These are phyloP conservation scores for Tetracladium setigerum DNA, from an alignment of 495 filamentous ascomycete species.

Conservation along the genomic window DNA sequence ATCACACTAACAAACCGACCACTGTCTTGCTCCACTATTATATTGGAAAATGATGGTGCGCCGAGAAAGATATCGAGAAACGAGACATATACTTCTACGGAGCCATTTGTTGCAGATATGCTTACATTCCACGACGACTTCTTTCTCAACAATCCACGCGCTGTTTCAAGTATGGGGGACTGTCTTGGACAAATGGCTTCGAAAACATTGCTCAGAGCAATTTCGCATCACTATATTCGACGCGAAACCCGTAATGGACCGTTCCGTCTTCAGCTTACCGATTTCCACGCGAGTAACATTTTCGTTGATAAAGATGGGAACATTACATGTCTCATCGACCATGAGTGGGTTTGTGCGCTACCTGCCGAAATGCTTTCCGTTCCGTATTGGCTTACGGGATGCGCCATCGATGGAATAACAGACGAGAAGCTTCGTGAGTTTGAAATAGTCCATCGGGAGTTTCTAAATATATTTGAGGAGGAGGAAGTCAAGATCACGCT, in stretches of 20 bases:
- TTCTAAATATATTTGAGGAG: conserved; percentile 15
- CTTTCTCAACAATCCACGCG: conserved; percentile 29
- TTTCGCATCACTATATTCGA: conserved; percentile 22
- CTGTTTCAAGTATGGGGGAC: conserved; percentile 23
- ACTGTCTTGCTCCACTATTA: conserved; percentile 20
- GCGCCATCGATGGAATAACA: conserved; percentile 21
- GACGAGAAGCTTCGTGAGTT: conserved; percentile 13
- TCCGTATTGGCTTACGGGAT: conserved; percentile 28
- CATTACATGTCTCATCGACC: conserved; percentile 27
- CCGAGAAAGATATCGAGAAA: conserved; percentile 26
- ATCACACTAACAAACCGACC: conserved; percentile 24
- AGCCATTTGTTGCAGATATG: conserved; percentile 28
- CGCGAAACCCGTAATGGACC: conserved; percentile 19
- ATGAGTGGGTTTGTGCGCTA: conserved; percentile 32
- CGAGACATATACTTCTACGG: conserved; percentile 23
- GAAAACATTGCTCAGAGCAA: conserved; percentile 23
- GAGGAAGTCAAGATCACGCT: conserved; percentile 8
- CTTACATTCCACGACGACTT: conserved; percentile 26
- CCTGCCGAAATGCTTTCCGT: conserved; percentile 29
- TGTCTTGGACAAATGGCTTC: conserved; percentile 23
- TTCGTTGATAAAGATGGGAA: conserved; percentile 30
- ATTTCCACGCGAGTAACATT: conserved; percentile 26
- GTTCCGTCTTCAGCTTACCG: conserved; percentile 13
- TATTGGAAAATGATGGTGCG: conserved; percentile 31
- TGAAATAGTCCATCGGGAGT: conserved; percentile 8